phyloP scores from a whole-genome alignment of 1,139 yeast species.

The Suhomyces maxii region DNA sequence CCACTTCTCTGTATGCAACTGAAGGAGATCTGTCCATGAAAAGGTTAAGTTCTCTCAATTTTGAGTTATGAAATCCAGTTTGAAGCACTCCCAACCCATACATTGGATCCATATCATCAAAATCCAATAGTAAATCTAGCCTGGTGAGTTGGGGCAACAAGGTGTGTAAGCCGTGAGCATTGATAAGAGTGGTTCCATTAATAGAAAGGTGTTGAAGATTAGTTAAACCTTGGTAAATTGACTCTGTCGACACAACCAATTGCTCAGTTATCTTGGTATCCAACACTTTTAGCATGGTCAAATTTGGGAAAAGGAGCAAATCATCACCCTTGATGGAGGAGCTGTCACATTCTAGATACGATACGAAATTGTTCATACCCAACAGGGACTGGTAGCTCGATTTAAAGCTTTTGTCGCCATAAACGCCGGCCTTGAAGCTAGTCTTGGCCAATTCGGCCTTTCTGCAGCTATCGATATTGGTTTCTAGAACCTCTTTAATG shows the following conservation, averaged over 20 bases:
- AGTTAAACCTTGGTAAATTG: background rate
- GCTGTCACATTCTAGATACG: slow-evolving; percentile 30
- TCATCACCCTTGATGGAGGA: slow-evolving; percentile 17
- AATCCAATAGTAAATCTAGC: slow-evolving; percentile 29
- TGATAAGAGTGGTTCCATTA: slow-evolving; percentile 20
- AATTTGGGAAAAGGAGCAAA: slow-evolving; percentile 17
- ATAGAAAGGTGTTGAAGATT: slow-evolving; percentile 19
- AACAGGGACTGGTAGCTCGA: slow-evolving; percentile 21
- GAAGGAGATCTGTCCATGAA: slow-evolving; percentile 19
- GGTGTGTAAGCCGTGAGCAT: background rate
- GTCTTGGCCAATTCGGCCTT: slow-evolving; percentile 23
- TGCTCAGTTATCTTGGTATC: slow-evolving; percentile 6
- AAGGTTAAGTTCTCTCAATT: slow-evolving; percentile 19
- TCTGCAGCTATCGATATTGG: slow-evolving; percentile 21
- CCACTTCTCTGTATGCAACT: slow-evolving; percentile 17
- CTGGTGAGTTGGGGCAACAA: slow-evolving; percentile 15
- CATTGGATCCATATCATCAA: slow-evolving; percentile 18
- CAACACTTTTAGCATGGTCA: slow-evolving; percentile 23
- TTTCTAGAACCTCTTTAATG: slow-evolving; percentile 22
- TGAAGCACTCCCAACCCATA: slow-evolving; percentile 2
- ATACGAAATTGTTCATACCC: slow-evolving; percentile 23
- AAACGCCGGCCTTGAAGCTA: slow-evolving; percentile 18
- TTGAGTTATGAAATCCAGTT: background rate
- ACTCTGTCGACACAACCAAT: background rate
- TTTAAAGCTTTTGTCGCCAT: slow-evolving; percentile 17